A percentile compares a stretch with the other conserved stretches of the same genome.
These are phyloP conservation scores for Thalia dealbata DNA, from an alignment of 176 grass and related monocot species.

Conservation along the genomic window DNA sequence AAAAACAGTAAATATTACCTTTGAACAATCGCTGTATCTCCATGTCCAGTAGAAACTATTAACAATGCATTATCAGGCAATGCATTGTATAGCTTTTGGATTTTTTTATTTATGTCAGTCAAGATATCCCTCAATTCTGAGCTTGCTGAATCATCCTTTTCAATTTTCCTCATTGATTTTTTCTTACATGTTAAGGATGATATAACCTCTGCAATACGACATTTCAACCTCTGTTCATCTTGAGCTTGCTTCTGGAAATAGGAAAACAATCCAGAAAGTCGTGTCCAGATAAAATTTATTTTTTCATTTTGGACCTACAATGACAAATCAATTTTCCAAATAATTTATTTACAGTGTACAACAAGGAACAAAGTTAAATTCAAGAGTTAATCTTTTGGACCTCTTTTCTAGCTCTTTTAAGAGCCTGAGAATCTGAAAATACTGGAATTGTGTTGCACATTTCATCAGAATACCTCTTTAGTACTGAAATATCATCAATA, in stretches of 20 bases:
- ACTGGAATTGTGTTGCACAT: conserved; percentile 73
- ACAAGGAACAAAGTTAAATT: neutral
- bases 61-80: conserved; percentile 66
- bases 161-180: conserved; percentile 50
- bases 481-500: conserved; percentile 52
- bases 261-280: conserved; percentile 64
- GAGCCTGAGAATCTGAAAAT: conserved; percentile 74
- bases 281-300: conserved; percentile 72
- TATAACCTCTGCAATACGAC: conserved; percentile 57
- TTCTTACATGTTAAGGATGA: conserved; percentile 65
- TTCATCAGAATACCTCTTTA: conserved; percentile 79
- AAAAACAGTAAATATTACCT: conserved; percentile 36
- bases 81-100: conserved; percentile 43
- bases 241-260: conserved; percentile 43
- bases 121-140: conserved; percentile 64
- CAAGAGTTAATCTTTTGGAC: conserved; percentile 25
- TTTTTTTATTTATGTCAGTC: conserved; percentile 53
- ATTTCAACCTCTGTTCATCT: conserved; percentile 53
- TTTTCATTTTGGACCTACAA: conserved; percentile 76
- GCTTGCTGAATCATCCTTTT: conserved; percentile 26
- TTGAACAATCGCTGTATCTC: conserved; percentile 77
- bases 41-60: conserved; percentile 84
- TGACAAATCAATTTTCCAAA: conserved; percentile 15
- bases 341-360: neutral
- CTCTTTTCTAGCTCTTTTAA: conserved; percentile 77